Percentiles rank a stretch among this genome's conserved stretches.
Evolutionary conservation across 1,139 yeast genomes (phyloP).

Genomic region (Arxiozyma heterogenica): DNA sequence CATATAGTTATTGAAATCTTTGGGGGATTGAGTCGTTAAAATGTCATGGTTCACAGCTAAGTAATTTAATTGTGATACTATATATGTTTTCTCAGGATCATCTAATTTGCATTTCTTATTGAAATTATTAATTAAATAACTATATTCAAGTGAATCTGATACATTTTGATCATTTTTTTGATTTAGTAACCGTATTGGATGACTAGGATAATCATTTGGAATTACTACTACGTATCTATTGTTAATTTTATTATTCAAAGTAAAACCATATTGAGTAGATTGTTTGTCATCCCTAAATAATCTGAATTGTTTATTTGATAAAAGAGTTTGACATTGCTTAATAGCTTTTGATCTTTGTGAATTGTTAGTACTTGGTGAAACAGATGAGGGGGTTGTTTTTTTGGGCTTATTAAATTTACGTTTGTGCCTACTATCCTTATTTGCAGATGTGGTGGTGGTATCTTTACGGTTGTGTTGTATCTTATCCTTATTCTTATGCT

Average conservation of each 20-base stretch:
- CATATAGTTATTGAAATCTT: conserved; percentile 8
- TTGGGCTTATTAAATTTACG: background rate
- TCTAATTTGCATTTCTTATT: conserved; percentile 9
- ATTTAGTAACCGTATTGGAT: conserved; percentile 7
- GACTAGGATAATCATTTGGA: conserved; percentile 14
- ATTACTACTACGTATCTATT: conserved; percentile 8
- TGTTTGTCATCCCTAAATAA: conserved; percentile 12
- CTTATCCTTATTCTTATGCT: background rate
- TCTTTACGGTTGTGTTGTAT: background rate
- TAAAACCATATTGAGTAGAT: conserved; percentile 12
- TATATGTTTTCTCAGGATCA: conserved; percentile 4
- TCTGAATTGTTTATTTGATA: conserved; percentile 10
- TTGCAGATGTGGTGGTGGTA: background rate
- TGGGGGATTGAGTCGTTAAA: conserved; percentile 1
- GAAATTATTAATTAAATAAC: conserved; percentile 9
- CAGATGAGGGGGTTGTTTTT: background rate
- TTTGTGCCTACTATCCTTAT: background rate
- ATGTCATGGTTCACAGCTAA: conserved; percentile 7
- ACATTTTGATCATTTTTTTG: background rate
- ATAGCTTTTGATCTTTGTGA: conserved; percentile 8
- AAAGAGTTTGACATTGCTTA: conserved; percentile 8
- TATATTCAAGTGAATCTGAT: background rate
- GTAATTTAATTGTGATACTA: conserved; percentile 13
- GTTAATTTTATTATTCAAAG: background rate
- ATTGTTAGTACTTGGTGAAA: background rate